phyloP scores from a whole-genome alignment of 768 basidiomycete species.

The Russula abietina region DNA sequence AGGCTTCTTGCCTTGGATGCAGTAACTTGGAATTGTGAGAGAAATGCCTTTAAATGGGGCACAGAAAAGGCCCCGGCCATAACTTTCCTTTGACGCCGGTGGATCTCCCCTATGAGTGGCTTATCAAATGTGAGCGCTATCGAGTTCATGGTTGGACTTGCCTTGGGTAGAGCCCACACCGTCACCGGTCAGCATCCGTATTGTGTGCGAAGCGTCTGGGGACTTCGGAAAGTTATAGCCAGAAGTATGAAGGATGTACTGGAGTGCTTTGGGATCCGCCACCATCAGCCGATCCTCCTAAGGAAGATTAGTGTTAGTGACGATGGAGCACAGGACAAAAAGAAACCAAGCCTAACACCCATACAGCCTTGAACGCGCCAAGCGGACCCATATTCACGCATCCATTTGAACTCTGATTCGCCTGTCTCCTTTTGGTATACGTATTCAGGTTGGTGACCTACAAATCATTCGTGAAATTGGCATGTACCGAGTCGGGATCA shows the following conservation, averaged over 20 bases:
- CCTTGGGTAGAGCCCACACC: conserved; percentile 26
- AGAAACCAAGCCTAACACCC: conserved; percentile 19
- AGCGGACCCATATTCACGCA: conserved; percentile 29
- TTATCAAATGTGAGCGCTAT: not conserved
- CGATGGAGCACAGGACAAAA: not conserved
- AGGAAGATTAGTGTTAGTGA: not conserved
- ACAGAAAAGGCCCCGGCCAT: conserved; percentile 31
- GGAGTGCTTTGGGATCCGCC: conserved; percentile 30
- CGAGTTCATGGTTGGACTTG: conserved; percentile 6
- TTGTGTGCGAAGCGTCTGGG: conserved; percentile 13
- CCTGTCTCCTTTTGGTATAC: conserved; percentile 28
- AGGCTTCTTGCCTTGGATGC: conserved; percentile 14
- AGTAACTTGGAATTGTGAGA: conserved; percentile 27
- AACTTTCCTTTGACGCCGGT: conserved; percentile 31
- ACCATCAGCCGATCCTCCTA: conserved; percentile 31
- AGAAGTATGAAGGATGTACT: conserved; percentile 30
- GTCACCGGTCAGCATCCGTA: conserved; percentile 26
- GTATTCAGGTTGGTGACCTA: conserved; percentile 28
- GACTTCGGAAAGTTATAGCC: conserved; percentile 30
- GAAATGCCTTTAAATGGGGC: conserved; percentile 28
- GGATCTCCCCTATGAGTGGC: conserved; percentile 20
- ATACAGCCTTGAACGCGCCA: conserved; percentile 23
- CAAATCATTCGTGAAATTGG: not conserved
- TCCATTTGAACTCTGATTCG: conserved; percentile 27
- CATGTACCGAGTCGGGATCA: not conserved